These are phyloP conservation scores for Linum tenue DNA, from an alignment of 345 rosid species.

Conservation along the genomic window DNA sequence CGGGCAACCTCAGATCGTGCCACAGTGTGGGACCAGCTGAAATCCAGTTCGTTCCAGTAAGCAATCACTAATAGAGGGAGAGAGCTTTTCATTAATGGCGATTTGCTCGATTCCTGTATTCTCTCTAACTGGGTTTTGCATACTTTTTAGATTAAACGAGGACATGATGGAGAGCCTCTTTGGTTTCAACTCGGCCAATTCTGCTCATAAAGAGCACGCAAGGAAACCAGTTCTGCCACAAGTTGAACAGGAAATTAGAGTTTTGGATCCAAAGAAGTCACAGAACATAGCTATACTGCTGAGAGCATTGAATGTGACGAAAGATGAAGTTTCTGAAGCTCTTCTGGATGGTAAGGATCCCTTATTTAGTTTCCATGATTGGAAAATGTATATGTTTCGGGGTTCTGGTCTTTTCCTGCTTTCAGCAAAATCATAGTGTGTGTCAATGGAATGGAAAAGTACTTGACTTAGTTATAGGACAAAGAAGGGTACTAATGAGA, in stretches of 20 bases:
- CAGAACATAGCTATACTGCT: constrained; percentile 94
- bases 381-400: neutral
- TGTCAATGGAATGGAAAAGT: neutral
- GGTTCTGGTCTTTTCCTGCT: neutral
- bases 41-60: constrained; percentile 94
- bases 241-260: constrained; percentile 71
- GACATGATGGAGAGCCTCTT: constrained; percentile 95
- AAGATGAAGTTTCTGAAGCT: constrained; percentile 94
- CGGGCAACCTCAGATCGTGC: constrained; percentile 92
- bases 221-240: constrained; percentile 64
- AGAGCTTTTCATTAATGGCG: neutral
- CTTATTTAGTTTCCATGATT: constrained; percentile 2
- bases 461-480: neutral
- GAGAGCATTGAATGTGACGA: constrained; percentile 85
- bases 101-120: constrained; percentile 2
- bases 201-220: constrained; percentile 52
- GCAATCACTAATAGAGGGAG: constrained; percentile 19
- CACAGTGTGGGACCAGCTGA: constrained; percentile 98
- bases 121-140: constrained; percentile 9
- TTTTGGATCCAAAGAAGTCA: constrained; percentile 90
- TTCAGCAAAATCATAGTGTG: neutral
- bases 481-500: neutral
- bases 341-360: constrained; percentile 66
- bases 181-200: constrained; percentile 64
- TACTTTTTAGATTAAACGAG: constrained; percentile 60